phyloP scores from a whole-genome alignment of 1,284 basidiomycete genomes.

The Ustanciosporium gigantosporum region DNA sequence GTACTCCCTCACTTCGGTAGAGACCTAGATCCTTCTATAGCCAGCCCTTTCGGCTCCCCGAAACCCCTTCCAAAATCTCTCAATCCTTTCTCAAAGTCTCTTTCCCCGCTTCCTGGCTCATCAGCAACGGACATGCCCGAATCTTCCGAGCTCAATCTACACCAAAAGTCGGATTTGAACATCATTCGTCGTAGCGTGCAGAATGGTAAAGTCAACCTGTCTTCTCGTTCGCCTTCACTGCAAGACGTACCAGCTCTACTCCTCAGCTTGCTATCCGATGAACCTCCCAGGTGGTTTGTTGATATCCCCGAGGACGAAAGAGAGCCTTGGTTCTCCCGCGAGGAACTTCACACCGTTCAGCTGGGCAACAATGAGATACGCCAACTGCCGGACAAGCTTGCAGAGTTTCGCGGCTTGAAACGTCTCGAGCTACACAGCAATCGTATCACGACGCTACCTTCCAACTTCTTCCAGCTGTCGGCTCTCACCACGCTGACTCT shows the following conservation, averaged over 20 bases:
- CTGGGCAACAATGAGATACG: slow-evolving; percentile 43
- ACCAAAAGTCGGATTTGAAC: slow-evolving; percentile 29
- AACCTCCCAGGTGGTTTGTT: slow-evolving; percentile 43
- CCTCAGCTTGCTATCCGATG: slow-evolving; percentile 41
- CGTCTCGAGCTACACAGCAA: slow-evolving; percentile 53
- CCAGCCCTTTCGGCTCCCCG: slow-evolving; percentile 41
- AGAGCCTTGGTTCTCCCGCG: slow-evolving; percentile 47
- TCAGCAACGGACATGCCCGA: not conserved
- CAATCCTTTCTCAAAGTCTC: not conserved
- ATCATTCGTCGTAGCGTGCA: slow-evolving; percentile 29
- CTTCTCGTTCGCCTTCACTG: slow-evolving; percentile 40
- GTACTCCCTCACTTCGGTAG: slow-evolving; percentile 17
- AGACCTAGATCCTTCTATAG: slow-evolving; percentile 34
- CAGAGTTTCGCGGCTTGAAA: slow-evolving; percentile 37
- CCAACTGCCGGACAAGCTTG: slow-evolving; percentile 37
- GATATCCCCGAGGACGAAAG: slow-evolving; percentile 35
- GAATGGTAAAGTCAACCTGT: slow-evolving; percentile 41
- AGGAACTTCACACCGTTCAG: slow-evolving; percentile 38
- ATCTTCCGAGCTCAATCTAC: not conserved
- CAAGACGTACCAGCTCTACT: slow-evolving; percentile 25
- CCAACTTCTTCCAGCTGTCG: slow-evolving; percentile 30
- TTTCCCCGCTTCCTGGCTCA: not conserved
- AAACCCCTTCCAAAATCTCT: slow-evolving; percentile 9
- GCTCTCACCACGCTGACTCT: slow-evolving; percentile 47
- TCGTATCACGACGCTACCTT: slow-evolving; percentile 34